Base-by-base conservation (phyloP, 306 rosid genomes). In the Pyrus betulifolia region DNA sequence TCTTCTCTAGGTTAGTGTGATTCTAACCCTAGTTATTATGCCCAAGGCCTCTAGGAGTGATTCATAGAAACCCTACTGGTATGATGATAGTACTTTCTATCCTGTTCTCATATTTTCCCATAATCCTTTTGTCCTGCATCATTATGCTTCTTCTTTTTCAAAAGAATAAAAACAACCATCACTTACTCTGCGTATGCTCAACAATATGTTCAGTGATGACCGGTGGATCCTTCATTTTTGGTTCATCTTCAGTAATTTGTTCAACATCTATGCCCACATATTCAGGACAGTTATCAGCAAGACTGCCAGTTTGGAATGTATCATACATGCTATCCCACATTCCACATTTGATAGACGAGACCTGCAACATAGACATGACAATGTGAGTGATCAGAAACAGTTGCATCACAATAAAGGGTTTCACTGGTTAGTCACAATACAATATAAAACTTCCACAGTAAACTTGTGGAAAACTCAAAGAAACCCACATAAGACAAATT, bases 291-390 rank as follows among this genome's bases (percentile, higher is more conserved):
- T 87, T 83, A 72, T 78, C 75, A 28, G 78, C 54, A 4, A 27
- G 68, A 71, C 91, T 79, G 65, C 80, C 80, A 11, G 84, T 83
- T 86, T 90, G 96, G 67, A 89, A 82, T n/a, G 89, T 78, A 79
- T 94, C 98, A 84, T 84, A 90, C 49, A 94, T 87, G 87, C 89
- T 88, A 74, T 92, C 89, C 96, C 97, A 89, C 86, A 83, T 83
- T 83, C 98, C 97, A 75, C 83, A 82, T 80, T 88, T 90, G 66
- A 92, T 88, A 74, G 91, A 88, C 75, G 87, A 88, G 76, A 95
- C 87, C 98, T 95, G 74, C 79, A 83, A 71, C 52, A 69, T 58
- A 21, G 22, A 44, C 52, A 4, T 84, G 25, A 33, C 23, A 13
- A 74, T 42, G 68, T 30, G 51, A 70, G 75, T 73, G 70, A 65